Evolutionary conservation across 805 yeast genomes (phyloP), one percentile per base, ranked within the genome.

Genomic region (Myxozyma mucilagina): DNA sequence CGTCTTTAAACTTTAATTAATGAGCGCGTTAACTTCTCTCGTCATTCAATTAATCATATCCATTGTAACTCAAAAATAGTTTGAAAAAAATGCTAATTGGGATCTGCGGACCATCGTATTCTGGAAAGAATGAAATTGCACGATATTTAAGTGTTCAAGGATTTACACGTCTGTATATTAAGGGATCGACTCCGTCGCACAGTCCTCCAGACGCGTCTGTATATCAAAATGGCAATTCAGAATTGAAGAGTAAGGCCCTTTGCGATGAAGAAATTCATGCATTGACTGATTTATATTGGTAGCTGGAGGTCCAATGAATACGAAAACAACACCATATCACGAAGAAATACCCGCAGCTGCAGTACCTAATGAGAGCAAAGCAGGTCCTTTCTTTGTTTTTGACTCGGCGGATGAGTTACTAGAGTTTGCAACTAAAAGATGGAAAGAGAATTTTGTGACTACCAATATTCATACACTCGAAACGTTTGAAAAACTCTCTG

Each of bases 61-160:
- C 4, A 24, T 24, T 24, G 29, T 24, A 24, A 4, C 29, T 24
- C 29, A 4, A 24, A 24, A 4, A 24, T 24, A 24, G 4, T 24
- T 24, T 24, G 29, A 24, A 24, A 24, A 24, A n/a, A n/a, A 89
- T 89, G 96, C 77, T 89, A 45, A 81, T 89, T 29, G 94, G 93
- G 1, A 78, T 89, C 4, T 83, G 92, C 0, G 96, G 96, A 0
- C 81, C 90, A 0, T 68, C 80, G 0, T 79, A 84, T 47, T 80
- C 91, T 14, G 96, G 96, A 0, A 84, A 85, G 67, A 78, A 84
- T 1, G 86, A 84, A 60, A 84, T 86, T 1, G 84, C 84, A 0
- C 73, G 82, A 47, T 87, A 84, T 70, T 75, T 89, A 53, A 75
- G 77, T 2, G 74, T 74, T 18, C 67, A 62, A 29, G 68, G 67